Conservation (phyloP, 2,329 filamentous ascomycete genomes). For the Cercospora canescens region DNA sequence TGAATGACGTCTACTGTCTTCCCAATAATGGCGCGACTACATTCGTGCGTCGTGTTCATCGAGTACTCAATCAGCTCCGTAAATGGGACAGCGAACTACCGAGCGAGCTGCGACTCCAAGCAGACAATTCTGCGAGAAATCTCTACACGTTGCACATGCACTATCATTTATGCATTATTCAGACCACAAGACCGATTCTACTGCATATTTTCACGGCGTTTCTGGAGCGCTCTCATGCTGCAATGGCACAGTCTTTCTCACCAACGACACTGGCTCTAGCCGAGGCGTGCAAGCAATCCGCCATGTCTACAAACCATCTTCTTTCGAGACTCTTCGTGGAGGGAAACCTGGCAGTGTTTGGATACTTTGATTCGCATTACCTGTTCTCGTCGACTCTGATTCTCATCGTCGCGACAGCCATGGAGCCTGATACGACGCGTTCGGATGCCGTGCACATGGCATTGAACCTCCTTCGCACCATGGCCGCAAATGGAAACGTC, state of each 20-base stretch:
- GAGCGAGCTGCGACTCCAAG: slow-evolving; percentile 34
- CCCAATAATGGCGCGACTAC: slow-evolving; percentile 25
- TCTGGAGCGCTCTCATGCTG: background rate
- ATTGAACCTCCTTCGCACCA: slow-evolving; percentile 41
- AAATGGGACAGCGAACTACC: slow-evolving; percentile 41
- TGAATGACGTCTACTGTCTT: slow-evolving; percentile 28
- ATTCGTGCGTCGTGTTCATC: slow-evolving; percentile 41
- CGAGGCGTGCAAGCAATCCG: slow-evolving; percentile 47
- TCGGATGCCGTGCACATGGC: slow-evolving; percentile 45
- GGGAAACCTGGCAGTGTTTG: slow-evolving; percentile 49
- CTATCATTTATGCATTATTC: slow-evolving; percentile 40
- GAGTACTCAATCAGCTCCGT: slow-evolving; percentile 39
- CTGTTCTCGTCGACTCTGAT: slow-evolving; percentile 50
- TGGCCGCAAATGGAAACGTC: slow-evolving; percentile 45
- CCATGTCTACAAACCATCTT: slow-evolving; percentile 46
- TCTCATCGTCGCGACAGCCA: slow-evolving; percentile 43
- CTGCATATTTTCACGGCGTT: slow-evolving; percentile 34
- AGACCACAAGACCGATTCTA: slow-evolving; percentile 37
- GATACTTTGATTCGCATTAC: slow-evolving; percentile 51
- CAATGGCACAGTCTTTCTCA: slow-evolving; percentile 27
- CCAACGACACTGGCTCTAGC: slow-evolving; percentile 34
- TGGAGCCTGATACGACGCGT: slow-evolving; percentile 36
- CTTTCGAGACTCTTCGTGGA: slow-evolving; percentile 50
- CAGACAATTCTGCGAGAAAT: slow-evolving; percentile 31
- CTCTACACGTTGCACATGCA: slow-evolving; percentile 40